Base-by-base conservation (phyloP, 352 stramenopile genomes). In the Phytophthora palmivora region DNA sequence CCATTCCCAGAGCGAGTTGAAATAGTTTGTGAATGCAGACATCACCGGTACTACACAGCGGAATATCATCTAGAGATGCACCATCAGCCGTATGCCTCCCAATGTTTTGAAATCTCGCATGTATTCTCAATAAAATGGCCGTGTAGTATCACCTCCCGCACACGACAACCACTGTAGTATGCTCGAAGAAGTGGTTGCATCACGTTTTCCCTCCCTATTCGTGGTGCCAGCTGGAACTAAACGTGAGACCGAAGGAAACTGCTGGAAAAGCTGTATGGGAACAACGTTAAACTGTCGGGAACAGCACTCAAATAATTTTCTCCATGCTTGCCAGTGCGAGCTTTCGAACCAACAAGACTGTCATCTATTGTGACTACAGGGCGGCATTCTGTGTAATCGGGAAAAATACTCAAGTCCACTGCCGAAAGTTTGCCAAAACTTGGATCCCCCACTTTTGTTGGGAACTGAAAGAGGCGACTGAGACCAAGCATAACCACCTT, bases 191-290 rank as follows among this genome's bases (percentile, higher is more conserved):
- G n/a, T n/a, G n/a, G n/a, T n/a, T n/a, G n/a, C n/a, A n/a, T n/a
- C n/a, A n/a, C n/a, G n/a, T n/a, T n/a, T n/a, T n/a, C n/a, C n/a
- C n/a, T n/a, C n/a, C n/a, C n/a, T n/a, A n/a, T n/a, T n/a, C n/a
- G n/a, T n/a, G 1, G 32, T 47, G 0, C 4, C 24, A 6, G 58
- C 51, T 21, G 43, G 10, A 19, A 70, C 46, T 16, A 19, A 28
- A 11, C 39, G 60, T 19, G 51, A 41, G 6, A 64, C 51, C 5
- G 45, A 6, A 4, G 18, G n/a, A 7, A 72, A 8, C 51, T 61
- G n/a, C 51, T 69, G 3, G 46, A 53, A 22, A 72, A 72, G 19
- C 57, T 68, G 52, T 54, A 64, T 15, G 65, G 58, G 19, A 65
- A 73, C 15, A 73, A 43, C 5, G 48, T 62, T 18, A 73, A 36